Conservation (phyloP, 805 yeast genomes). For the Soucietia sequanensis region DNA sequence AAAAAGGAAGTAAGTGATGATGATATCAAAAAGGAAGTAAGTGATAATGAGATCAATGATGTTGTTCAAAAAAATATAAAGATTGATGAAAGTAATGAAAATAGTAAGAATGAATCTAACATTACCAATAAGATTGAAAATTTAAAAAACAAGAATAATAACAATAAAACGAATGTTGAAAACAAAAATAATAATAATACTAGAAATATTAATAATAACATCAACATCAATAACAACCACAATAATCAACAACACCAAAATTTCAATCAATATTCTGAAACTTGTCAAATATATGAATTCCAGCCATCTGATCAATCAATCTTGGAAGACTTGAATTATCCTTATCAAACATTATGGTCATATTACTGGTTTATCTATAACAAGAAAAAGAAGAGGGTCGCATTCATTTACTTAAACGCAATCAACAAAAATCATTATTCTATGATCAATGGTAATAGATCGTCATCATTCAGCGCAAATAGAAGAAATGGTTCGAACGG, state of each 20-base stretch:
- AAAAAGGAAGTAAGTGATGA: too few species aligned
- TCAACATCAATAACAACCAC: background rate
- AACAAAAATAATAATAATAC: too few species aligned
- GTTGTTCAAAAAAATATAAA: too few species aligned
- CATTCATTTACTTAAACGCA: constrained; percentile 70
- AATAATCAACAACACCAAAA: background rate
- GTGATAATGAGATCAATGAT: too few species aligned
- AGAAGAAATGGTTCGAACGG: constrained; percentile 7
- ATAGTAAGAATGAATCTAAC: too few species aligned
- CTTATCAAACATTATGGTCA: constrained; percentile 61
- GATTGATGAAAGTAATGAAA: too few species aligned
- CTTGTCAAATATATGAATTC: constrained; percentile 63
- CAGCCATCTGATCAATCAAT: constrained; percentile 61
- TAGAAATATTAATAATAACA: background rate
- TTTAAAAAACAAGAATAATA: too few species aligned
- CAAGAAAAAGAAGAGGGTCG: constrained; percentile 88
- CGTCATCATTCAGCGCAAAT: constrained; percentile 9
- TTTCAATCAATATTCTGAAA: constrained; percentile 26
- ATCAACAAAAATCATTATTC: constrained; percentile 41
- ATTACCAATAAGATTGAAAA: too few species aligned
- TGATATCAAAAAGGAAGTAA: too few species aligned
- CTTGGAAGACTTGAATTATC: constrained; percentile 53
- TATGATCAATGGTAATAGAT: constrained; percentile 22
- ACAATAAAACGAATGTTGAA: too few species aligned
- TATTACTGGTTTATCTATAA: constrained; percentile 90